Percentiles rank a stretch among this genome's conserved stretches.
These are phyloP conservation scores for Ceratocystiopsis sp. DNA, from an alignment of 2,329 filamentous ascomycete genomes.

Conservation along the genomic window DNA sequence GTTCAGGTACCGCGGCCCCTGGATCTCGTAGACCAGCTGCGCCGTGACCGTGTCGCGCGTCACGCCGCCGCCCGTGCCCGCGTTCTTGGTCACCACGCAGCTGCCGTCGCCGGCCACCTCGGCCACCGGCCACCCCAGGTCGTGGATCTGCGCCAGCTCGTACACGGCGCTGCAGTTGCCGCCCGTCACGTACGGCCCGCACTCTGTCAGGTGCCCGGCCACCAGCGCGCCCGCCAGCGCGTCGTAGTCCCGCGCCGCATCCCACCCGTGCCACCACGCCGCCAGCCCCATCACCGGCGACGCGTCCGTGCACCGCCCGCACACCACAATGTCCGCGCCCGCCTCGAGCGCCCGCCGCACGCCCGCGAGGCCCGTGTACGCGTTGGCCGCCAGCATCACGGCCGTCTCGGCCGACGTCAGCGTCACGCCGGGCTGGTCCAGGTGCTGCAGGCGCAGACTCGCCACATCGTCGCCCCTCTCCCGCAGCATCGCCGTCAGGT, in stretches of 20 bases:
- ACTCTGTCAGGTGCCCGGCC: constrained; percentile 27
- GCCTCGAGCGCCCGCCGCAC: constrained; percentile 24
- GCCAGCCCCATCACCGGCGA: constrained; percentile 28
- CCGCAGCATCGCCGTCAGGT: constrained; percentile 14
- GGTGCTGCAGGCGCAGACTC: not conserved
- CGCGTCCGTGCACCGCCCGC: constrained; percentile 22
- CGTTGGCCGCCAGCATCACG: constrained; percentile 22
- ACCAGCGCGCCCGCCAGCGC: constrained; percentile 22
- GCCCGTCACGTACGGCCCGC: constrained; percentile 27
- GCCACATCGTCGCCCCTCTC: not conserved
- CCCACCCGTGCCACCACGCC: constrained; percentile 31
- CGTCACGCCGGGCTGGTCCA: not conserved
- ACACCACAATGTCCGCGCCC: constrained; percentile 22
- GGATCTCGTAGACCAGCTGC: constrained; percentile 4
- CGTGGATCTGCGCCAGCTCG: constrained; percentile 14
- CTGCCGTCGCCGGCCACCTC: constrained; percentile 19
- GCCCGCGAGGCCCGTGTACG: constrained; percentile 32
- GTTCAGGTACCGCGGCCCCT: constrained; percentile 26
- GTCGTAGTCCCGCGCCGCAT: constrained; percentile 22
- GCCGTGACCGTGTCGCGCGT: constrained; percentile 10
- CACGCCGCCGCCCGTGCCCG: constrained; percentile 19
- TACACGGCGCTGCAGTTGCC: constrained; percentile 33
- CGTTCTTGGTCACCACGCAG: constrained; percentile 18
- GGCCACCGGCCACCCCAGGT: constrained; percentile 20
- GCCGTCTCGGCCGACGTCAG: not conserved